These are phyloP conservation scores for Candida sithepensis DNA, from an alignment of 805 yeast species.

Conservation along the genomic window DNA sequence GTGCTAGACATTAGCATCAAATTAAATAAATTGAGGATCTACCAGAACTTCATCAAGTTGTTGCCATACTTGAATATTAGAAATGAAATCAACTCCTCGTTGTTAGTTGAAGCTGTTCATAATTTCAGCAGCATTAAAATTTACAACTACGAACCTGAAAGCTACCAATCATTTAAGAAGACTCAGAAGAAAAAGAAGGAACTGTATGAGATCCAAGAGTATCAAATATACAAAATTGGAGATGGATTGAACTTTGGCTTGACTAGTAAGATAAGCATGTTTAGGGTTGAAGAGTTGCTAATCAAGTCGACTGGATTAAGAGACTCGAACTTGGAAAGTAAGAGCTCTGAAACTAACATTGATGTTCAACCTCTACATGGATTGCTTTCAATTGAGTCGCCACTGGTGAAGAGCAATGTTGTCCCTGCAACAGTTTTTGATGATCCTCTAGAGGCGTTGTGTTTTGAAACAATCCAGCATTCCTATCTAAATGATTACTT, in stretches of 20 bases:
- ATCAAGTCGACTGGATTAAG: constrained; percentile 21
- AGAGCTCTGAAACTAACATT: constrained; percentile 21
- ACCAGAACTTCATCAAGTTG: constrained; percentile 29
- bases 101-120: constrained; percentile 31
- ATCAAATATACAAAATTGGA: constrained; percentile 31
- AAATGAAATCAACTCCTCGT: constrained; percentile 30
- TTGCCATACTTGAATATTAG: constrained; percentile 30
- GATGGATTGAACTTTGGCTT: constrained; percentile 41
- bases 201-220: constrained; percentile 16
- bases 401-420: constrained; percentile 26
- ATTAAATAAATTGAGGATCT: constrained; percentile 30
- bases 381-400: constrained; percentile 31
- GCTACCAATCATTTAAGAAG: constrained; percentile 5
- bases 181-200: constrained; percentile 10
- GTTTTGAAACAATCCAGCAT: constrained; percentile 35
- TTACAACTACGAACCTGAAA: constrained; percentile 12
- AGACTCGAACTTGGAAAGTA: constrained; percentile 1
- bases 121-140: constrained; percentile 27
- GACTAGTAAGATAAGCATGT: constrained; percentile 37
- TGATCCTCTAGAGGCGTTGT: constrained; percentile 30
- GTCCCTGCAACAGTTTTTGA: constrained; percentile 31
- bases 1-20: constrained; percentile 21
- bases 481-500: constrained; percentile 42
- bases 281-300: constrained; percentile 30
- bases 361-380: constrained; percentile 21